Evolutionary conservation across 2,329 filamentous ascomycete species (phyloP), one percentile per base, ranked within the genome.

Genomic region (Cladosporium sphaerospermum): DNA sequence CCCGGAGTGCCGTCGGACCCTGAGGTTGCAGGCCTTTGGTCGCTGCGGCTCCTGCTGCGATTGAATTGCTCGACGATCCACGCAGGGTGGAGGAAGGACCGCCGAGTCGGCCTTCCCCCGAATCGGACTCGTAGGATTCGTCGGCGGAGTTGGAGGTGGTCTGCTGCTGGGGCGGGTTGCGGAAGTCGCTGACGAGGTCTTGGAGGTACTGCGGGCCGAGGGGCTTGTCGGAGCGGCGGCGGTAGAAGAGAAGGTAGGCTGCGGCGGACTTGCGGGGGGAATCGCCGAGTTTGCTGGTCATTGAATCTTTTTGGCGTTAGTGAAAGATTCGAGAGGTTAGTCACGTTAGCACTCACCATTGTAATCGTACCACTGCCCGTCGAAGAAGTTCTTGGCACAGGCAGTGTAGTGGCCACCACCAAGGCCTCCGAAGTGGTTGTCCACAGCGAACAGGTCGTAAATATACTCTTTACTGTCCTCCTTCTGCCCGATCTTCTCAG

Each of bases 391-490:
- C 74, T 89, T 91, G 37, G 90, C 91, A 69, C 85, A 91, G 28
- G 93, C 93, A 16, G 91, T 97, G 73, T 99, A 99, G 70, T 99
- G 93, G 1, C 93, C 93, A 40, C 93, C 93, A 55, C 90, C 90
- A 36, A 99, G 80, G 31, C 90, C 89, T 56, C 93, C 93, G 67
- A 87, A 96, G 70, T 99, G 93, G 67, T 96, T 92, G 70, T 99
- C 93, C 1, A 99, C 90, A 11, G 86, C 93, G 66, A 99, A 93
- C 32, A 99, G 77, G 68, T 99, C 93, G 65, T 96, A 99, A 9
- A 91, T 77, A 65, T 93, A 82, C 55, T 85, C 78, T 71, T 95
- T 95, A 33, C 85, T 88, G 34, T 86, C 83, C 62, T 92, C 88
- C 52, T 84, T 85, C 58, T 90, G 79, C 11, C 92, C 83, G 8